These are phyloP conservation scores for Pascua guehoae DNA, from an alignment of 1,284 basidiomycete genomes.

Conservation along the genomic window DNA sequence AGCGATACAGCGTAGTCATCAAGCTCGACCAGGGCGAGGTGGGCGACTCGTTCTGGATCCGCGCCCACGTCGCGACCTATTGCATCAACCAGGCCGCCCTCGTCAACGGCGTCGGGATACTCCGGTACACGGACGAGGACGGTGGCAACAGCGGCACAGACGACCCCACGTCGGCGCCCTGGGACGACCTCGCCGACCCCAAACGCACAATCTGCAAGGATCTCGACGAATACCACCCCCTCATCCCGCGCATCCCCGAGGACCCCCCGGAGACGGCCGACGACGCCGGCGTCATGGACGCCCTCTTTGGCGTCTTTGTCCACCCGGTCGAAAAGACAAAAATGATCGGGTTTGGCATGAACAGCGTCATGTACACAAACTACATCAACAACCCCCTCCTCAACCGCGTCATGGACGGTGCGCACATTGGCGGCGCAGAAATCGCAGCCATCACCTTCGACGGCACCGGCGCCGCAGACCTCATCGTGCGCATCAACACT, in stretches of 20 bases:
- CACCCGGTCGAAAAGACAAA: too few relatives aligned
- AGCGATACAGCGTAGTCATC: constrained; percentile 40
- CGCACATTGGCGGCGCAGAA: constrained; percentile 15
- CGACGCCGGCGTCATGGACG: neutral
- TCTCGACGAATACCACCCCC: constrained; percentile 16
- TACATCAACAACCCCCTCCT: constrained; percentile 33
- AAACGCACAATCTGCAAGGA: constrained; percentile 10
- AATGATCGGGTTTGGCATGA: constrained; percentile 26
- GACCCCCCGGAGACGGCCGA: constrained; percentile 6
- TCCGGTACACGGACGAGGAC: too few relatives aligned
- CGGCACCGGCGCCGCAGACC: constrained; percentile 22
- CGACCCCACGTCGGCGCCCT: neutral
- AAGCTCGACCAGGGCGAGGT: constrained; percentile 24
- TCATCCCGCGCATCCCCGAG: too few relatives aligned
- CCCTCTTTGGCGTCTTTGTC: too few relatives aligned
- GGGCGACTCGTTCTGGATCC: constrained; percentile 36
- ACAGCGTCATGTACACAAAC: constrained; percentile 27
- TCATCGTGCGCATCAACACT: constrained; percentile 12
- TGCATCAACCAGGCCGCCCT: too few relatives aligned
- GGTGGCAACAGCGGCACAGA: too few relatives aligned
- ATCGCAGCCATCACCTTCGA: constrained; percentile 23
- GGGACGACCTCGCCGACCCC: neutral
- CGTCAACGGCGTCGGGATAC: too few relatives aligned
- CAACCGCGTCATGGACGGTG: constrained; percentile 5
- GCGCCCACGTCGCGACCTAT: constrained; percentile 10